Evolutionary conservation across 164 flowering plant species (phyloP), one percentile per base, ranked within the genome.

Genomic region (Stephania yunnanensis): DNA sequence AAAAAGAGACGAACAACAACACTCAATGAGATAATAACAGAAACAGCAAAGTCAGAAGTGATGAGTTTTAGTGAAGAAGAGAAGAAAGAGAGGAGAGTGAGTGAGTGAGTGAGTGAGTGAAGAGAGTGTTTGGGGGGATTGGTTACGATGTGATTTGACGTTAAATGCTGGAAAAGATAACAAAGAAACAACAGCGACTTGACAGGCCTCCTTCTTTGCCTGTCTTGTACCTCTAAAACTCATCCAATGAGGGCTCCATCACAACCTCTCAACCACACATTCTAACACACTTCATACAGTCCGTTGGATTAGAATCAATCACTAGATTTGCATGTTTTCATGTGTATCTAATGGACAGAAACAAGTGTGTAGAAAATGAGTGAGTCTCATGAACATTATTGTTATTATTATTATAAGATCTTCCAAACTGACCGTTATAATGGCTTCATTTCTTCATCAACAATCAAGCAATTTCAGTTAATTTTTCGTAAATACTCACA

Each of bases 101-200:
- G 46, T 20, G 68, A 68, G 68, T 1, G 45, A 67, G 55, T 29
- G 75, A 50, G 72, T 58, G 55, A 11, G 61, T 73, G 85, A 84
- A 73, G 71, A 22, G n/a, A 22, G n/a, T n/a, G 22, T n/a, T 6
- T 6, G 17, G 64, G 7, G 15, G 64, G 64, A 2, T 20, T 61
- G n/a, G 29, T 20, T n/a, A 61, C 69, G 87, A 86, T 85, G 89
- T 86, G 90, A 86, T 86, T 79, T 78, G 85, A 85, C 85, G 83
- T 86, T 82, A 86, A 81, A 84, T 76, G 76, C 82, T 73, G 77
- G 46, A 61, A 36, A 74, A 44, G 69, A 80, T 69, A 77, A 80
- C 20, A 61, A 61, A n/a, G 22, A 61, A 61, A 61, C 66, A 61
- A 61, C 66, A 61, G 66, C 66, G 66, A 61, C 66, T 61, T 61